phyloP scores from a whole-genome alignment of 208 protist species.

The Acanthamoeba castellanii region DNA sequence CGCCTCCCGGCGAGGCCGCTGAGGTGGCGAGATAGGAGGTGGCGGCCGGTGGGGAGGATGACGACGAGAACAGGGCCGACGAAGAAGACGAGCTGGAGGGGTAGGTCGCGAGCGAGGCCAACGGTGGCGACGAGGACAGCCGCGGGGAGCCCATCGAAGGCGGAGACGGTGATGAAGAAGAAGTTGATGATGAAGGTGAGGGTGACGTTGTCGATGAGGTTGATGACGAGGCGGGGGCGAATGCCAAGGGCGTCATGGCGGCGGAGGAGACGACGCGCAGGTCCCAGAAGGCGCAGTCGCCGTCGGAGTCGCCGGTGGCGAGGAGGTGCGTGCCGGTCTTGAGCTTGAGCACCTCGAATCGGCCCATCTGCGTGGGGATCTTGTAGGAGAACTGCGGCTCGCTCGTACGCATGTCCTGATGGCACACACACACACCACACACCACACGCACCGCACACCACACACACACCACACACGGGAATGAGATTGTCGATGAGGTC shows the following conservation, averaged over 20 bases:
- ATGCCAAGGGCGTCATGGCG: not conserved
- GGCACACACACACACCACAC: too few species aligned
- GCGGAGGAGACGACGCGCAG: not conserved
- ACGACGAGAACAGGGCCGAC: not conserved
- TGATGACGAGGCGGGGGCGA: not conserved
- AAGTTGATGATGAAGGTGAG: not conserved
- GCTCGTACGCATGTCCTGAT: constrained; percentile 3
- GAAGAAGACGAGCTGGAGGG: not conserved
- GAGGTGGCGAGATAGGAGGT: too few species aligned
- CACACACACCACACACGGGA: too few species aligned
- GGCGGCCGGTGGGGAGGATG: too few species aligned
- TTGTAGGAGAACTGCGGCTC: constrained; percentile 1
- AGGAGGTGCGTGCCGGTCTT: constrained; percentile 10
- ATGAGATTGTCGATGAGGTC: too few species aligned
- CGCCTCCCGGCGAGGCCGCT: too few species aligned
- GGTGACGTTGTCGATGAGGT: not conserved
- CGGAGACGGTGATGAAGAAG: not conserved
- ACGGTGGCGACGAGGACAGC: not conserved
- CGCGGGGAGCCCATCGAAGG: not conserved
- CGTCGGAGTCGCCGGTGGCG: constrained; percentile 5
- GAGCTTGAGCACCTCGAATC: not conserved
- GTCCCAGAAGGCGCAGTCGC: constrained; percentile 33
- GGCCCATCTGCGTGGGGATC: not conserved
- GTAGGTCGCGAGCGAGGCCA: not conserved
- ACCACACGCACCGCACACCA: too few species aligned